A percentile compares a stretch with the other conserved stretches of the same genome.
These are phyloP conservation scores for Pedinophyceae sp. DNA, from an alignment of 139 green algal genomes.

Conservation along the genomic window DNA sequence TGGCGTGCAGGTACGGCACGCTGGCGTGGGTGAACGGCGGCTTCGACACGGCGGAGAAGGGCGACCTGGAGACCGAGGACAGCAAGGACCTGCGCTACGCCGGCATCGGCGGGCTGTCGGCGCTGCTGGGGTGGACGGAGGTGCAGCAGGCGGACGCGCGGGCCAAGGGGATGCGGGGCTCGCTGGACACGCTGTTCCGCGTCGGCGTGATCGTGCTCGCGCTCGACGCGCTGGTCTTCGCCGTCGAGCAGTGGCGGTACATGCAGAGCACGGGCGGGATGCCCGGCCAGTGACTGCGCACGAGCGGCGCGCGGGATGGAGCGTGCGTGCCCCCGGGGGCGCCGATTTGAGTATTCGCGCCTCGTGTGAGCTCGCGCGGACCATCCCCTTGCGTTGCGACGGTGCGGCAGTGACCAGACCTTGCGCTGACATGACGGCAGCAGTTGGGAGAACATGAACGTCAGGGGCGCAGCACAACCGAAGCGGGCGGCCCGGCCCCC, in stretches of 20 bases:
- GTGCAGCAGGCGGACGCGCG: constrained; percentile 47
- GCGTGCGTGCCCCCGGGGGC: no score
- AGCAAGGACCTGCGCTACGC: constrained; percentile 39
- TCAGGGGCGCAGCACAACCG: no score
- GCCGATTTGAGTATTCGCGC: no score
- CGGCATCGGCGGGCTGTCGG: constrained; percentile 71
- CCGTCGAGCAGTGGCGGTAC: constrained; percentile 4
- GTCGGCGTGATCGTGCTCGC: constrained; percentile 1
- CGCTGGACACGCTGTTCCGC: constrained; percentile 21
- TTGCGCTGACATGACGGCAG: no score
- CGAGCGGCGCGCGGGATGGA: no score
- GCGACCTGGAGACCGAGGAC: constrained; percentile 36
- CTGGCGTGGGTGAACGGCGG: constrained; percentile 84
- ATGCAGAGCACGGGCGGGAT: no score
- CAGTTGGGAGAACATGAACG: no score
- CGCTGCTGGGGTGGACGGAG: constrained; percentile 72
- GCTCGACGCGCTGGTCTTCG: constrained; percentile 8
- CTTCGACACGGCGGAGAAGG: constrained; percentile 56
- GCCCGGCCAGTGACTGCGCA: no score
- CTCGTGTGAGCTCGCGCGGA: no score
- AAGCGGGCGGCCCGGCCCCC: no score
- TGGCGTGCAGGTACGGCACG: constrained; percentile 56
- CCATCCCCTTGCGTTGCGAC: no score
- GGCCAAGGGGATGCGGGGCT: constrained; percentile 19
- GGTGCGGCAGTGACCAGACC: no score